Conservation (phyloP, 306 rosid genomes). For the Sindora glabra region DNA sequence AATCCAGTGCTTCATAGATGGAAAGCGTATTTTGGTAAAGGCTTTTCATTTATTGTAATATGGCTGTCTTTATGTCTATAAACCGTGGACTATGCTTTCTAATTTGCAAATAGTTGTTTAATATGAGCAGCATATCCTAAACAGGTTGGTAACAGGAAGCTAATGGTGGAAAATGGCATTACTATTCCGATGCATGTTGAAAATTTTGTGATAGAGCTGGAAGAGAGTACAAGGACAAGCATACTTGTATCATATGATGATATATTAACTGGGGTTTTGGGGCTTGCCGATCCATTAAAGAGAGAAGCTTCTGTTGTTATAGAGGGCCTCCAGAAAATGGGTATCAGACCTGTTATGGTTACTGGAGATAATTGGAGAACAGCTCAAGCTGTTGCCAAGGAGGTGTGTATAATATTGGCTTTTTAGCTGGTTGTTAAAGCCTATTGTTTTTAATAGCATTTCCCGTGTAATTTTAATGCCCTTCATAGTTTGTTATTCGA, state of each 20-base stretch:
- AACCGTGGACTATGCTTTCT: constrained; percentile 4
- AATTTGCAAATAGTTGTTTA: constrained; percentile 21
- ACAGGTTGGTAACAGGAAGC: constrained; percentile 90
- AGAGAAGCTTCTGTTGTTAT: constrained; percentile 92
- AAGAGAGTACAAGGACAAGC: constrained; percentile 86
- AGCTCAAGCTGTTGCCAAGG: constrained; percentile 79
- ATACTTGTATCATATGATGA: constrained; percentile 66
- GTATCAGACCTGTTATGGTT: constrained; percentile 81
- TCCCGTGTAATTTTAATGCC: constrained; percentile 4
- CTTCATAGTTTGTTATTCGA: not conserved
- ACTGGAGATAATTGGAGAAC: constrained; percentile 99
- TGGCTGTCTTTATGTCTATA: constrained; percentile 11
- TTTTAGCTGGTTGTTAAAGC: not conserved
- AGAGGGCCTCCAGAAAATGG: constrained; percentile 88
- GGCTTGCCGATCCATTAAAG: constrained; percentile 91
- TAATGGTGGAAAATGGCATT: constrained; percentile 74
- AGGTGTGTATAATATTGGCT: constrained; percentile 44
- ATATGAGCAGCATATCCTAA: constrained; percentile 4
- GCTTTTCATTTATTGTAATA: constrained; percentile 7
- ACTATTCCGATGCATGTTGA: constrained; percentile 63
- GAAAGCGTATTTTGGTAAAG: constrained; percentile 60
- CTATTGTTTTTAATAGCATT: not conserved
- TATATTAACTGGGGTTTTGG: constrained; percentile 64
- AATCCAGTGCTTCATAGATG: constrained; percentile 58
- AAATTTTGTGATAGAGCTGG: constrained; percentile 66